phyloP scores from a whole-genome alignment of 2,329 filamentous ascomycete species.

The Monilinia fructicola region DNA sequence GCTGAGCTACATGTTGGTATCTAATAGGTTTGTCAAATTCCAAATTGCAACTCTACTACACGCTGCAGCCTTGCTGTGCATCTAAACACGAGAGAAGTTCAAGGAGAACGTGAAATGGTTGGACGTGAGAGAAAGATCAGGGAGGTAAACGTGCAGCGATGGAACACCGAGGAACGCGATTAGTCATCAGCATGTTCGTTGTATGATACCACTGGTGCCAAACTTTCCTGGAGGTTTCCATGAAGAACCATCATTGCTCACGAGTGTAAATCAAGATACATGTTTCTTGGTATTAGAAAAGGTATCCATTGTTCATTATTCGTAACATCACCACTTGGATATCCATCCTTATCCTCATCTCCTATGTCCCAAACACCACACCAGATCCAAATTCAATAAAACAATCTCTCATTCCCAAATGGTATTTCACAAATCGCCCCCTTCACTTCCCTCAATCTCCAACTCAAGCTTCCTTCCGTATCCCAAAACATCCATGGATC shows the following conservation, averaged over 20 bases:
- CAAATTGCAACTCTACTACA: not conserved
- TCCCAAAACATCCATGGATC: not conserved
- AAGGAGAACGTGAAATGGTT: not conserved
- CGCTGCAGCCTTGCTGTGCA: not conserved
- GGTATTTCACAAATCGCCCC: not conserved
- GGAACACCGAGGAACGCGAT: not conserved
- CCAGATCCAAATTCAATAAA: not conserved
- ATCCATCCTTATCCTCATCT: not conserved
- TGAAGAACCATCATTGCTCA: not conserved
- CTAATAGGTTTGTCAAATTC: not conserved
- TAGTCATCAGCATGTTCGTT: not conserved
- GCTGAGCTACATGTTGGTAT: not conserved
- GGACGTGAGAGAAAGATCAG: not conserved
- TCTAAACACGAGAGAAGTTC: not conserved
- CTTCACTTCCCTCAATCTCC: not conserved
- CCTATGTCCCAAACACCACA: slow-evolving; percentile 1
- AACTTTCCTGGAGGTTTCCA: not conserved
- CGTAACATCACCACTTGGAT: not conserved
- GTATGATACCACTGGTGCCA: no score
- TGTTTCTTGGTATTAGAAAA: not conserved
- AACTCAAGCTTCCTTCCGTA: not conserved
- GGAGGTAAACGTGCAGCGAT: not conserved
- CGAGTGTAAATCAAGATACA: not conserved
- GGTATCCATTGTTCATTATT: slow-evolving; percentile 17
- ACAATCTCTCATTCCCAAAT: not conserved